phyloP scores from a whole-genome alignment of 2,329 filamentous ascomycete genomes.

The Fusarium mangiferae region DNA sequence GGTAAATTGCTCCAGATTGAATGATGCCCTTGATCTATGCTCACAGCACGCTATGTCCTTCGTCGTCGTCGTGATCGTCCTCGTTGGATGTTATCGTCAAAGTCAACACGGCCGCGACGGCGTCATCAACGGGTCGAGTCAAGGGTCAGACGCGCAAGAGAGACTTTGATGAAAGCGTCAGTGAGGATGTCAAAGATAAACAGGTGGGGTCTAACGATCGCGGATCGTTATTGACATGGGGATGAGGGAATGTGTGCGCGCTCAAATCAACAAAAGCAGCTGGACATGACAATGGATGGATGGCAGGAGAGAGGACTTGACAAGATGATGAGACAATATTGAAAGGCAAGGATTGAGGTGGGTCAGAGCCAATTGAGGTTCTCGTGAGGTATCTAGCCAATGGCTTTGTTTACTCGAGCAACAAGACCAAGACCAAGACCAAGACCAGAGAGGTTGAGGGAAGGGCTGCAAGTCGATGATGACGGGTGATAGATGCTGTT shows the following conservation, averaged over 20 bases:
- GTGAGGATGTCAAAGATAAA: slow-evolving; percentile 10
- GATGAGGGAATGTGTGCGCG: slow-evolving; percentile 26
- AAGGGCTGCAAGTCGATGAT: slow-evolving; percentile 16
- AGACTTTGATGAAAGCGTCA: slow-evolving; percentile 30
- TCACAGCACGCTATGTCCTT: slow-evolving; percentile 21
- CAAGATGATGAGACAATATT: slow-evolving; percentile 18
- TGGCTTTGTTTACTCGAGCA: slow-evolving; percentile 52
- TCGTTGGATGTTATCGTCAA: slow-evolving; percentile 40
- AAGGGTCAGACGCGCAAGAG: slow-evolving; percentile 34
- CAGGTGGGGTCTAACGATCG: slow-evolving; percentile 18
- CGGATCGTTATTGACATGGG: slow-evolving; percentile 20
- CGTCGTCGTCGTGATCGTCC: slow-evolving; percentile 37
- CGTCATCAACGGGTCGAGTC: slow-evolving; percentile 38
- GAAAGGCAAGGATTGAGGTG: slow-evolving; percentile 28
- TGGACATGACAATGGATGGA: slow-evolving; percentile 7
- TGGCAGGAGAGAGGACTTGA: slow-evolving; percentile 9
- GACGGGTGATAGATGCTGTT: slow-evolving; percentile 4
- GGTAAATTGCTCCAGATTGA: slow-evolving; percentile 18
- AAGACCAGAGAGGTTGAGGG: slow-evolving; percentile 2
- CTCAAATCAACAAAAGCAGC: slow-evolving; percentile 23
- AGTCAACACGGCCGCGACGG: slow-evolving; percentile 38
- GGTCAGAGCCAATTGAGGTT: slow-evolving; percentile 45
- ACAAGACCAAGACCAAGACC: neutral
- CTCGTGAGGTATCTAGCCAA: slow-evolving; percentile 46
- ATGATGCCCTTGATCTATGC: neutral